Evolutionary conservation across 2,329 filamentous ascomycete species (phyloP).

Genomic region (Didymella lethalis): DNA sequence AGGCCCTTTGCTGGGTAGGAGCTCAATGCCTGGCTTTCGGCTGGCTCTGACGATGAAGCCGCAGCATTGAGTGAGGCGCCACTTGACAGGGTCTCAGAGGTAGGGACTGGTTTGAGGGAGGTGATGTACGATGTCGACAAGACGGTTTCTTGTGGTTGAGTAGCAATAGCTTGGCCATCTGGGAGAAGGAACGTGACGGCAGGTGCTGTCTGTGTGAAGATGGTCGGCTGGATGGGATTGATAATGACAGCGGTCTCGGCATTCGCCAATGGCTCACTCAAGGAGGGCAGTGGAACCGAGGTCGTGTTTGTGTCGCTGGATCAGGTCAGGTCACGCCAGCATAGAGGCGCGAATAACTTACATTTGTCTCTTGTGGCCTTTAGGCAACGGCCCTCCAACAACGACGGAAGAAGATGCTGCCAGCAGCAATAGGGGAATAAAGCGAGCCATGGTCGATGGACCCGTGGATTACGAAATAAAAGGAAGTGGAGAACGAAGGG

Average conservation of each 20-base stretch:
- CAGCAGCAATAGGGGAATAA: constrained; percentile 46
- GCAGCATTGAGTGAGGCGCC: constrained; percentile 9
- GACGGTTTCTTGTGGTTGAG: constrained; percentile 39
- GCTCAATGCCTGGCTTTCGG: constrained; percentile 17
- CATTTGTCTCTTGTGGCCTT: constrained; percentile 37
- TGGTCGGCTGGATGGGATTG: constrained; percentile 41
- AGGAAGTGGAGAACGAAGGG: constrained; percentile 25
- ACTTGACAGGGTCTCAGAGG: constrained; percentile 24
- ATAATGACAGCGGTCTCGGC: constrained; percentile 47
- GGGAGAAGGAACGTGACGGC: constrained; percentile 46
- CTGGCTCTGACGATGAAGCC: constrained; percentile 14
- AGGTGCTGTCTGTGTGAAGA: constrained; percentile 38
- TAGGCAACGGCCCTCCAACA: constrained; percentile 47
- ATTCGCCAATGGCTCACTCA: constrained; percentile 28
- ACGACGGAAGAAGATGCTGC: constrained; percentile 44
- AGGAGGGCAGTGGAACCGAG: constrained; percentile 10
- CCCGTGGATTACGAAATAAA: constrained; percentile 28
- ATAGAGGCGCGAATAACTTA: constrained; percentile 27
- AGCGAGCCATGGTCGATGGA: constrained; percentile 38
- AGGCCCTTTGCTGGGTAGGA: constrained; percentile 15
- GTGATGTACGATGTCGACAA: constrained; percentile 44
- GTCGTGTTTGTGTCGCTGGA: constrained; percentile 41
- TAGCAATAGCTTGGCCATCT: constrained; percentile 43
- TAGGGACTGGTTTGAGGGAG: constrained; percentile 28
- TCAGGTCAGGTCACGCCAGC: background rate